Evolutionary conservation across 805 yeast genomes (phyloP), one percentile per base, ranked within the genome.

Genomic region (Nakazawaea wyomingensis): DNA sequence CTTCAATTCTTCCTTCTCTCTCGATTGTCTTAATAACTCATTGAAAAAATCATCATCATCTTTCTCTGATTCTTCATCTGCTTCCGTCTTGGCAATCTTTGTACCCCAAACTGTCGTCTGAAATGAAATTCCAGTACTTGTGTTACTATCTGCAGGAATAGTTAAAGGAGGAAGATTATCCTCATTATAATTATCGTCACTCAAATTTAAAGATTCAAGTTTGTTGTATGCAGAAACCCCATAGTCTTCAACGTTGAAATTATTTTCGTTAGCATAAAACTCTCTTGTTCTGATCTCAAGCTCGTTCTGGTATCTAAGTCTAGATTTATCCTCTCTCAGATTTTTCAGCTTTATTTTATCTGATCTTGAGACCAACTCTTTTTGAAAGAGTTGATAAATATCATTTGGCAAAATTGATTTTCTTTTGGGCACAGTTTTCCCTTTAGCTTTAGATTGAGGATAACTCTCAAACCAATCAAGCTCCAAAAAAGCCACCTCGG

Each of bases 71-170:
- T 62, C 62, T 14, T 59, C 57, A 22, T 66, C 62, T 48, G 64
- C 46, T 16, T 61, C 71, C 1, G 64, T 51, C 41, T 62, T 67
- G 4, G 72, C 73, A 2, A 78, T 74, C 41, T 62, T 67, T 1
- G 93, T 85, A 0, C 95, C 95, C 95, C 95, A 85, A 3, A 85
- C 78, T 0, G 93, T 81, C 1, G 77, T 74, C 31, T 68, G 60
- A 0, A 52, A 54, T 14, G 51, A 55, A 27, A 52, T 55, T 14
- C 45, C 46, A 8, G 44, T 49, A 17, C 26, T 43, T 32, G 44
- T 41, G 36, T 41, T 21, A 40, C 37, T 48, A 24, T 49, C 54
- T 37, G 51, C 54, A 32, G 69, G 57, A 13, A 61, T 56, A 9
- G 69, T 69, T 17, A 65, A 50, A 24, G 66, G 64, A 8, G 69